phyloP scores from a whole-genome alignment of 805 yeast genomes.

The Saccharomycopsis selenospora region DNA sequence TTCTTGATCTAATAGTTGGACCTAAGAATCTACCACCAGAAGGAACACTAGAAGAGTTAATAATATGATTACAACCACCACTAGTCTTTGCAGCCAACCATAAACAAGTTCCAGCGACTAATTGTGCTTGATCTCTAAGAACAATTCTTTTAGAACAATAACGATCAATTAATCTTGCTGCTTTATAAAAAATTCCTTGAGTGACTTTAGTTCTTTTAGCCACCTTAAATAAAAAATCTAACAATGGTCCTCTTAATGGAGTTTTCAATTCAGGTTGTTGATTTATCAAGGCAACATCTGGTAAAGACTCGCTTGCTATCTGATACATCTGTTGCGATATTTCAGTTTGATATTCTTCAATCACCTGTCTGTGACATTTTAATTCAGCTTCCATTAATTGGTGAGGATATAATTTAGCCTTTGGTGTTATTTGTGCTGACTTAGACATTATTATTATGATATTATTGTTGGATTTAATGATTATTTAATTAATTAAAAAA shows the following conservation, averaged over 20 bases:
- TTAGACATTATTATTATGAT: conserved; percentile 1
- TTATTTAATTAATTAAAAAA: too few species aligned
- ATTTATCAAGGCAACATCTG: conserved; percentile 58
- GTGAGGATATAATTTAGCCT: conserved; percentile 45
- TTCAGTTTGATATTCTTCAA: conserved; percentile 49
- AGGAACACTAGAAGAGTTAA: conserved; percentile 41
- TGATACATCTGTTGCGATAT: conserved; percentile 35
- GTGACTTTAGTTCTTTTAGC: conserved; percentile 56
- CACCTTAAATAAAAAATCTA: conserved; percentile 76
- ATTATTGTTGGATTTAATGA: too few species aligned
- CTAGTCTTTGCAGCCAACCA: conserved; percentile 89
- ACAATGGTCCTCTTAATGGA: conserved; percentile 61
- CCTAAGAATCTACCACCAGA: conserved; percentile 57
- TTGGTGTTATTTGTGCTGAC: conserved; percentile 26
- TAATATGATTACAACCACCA: conserved; percentile 66
- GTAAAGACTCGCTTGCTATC: conserved; percentile 35
- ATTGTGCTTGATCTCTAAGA: conserved; percentile 76
- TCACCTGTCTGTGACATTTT: conserved; percentile 35
- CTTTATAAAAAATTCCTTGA: conserved; percentile 59
- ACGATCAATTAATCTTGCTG: conserved; percentile 76
- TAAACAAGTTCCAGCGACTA: conserved; percentile 83
- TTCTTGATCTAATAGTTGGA: conserved; percentile 66
- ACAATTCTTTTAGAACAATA: conserved; percentile 86
- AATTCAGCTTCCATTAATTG: conserved; percentile 45
- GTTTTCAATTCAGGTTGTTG: conserved; percentile 85